A percentile compares a stretch with the other conserved stretches of the same genome.
Evolutionary conservation across 2,329 filamentous ascomycete genomes (phyloP).

Genomic region (Beauveria sp.): DNA sequence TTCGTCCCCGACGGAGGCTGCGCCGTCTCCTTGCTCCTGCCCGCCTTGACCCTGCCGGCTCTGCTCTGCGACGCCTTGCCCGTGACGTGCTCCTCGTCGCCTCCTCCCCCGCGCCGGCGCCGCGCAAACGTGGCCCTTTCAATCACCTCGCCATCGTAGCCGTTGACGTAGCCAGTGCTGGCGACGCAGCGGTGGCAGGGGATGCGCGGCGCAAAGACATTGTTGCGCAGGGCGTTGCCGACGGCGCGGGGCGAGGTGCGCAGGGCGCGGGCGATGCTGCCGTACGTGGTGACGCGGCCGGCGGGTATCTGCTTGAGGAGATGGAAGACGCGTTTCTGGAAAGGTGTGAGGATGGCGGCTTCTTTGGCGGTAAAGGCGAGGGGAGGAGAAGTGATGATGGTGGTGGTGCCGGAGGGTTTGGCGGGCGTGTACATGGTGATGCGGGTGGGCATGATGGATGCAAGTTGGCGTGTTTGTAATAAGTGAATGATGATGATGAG

Average conservation of each 20-base stretch:
- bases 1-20: constrained; percentile 10
- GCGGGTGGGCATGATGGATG: background rate
- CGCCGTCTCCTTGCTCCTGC: background rate
- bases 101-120: too few relatives aligned
- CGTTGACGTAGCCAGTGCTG: constrained; percentile 11
- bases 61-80: constrained; percentile 10
- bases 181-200: constrained; percentile 12
- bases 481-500: background rate
- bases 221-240: constrained; percentile 13
- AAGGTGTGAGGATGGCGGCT: constrained; percentile 5
- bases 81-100: background rate
- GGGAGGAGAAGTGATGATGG: background rate
- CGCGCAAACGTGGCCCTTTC: background rate
- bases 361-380: background rate
- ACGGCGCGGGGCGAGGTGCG: constrained; percentile 11
- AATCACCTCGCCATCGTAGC: constrained; percentile 11
- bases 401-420: constrained; percentile 1
- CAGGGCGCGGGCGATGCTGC: constrained; percentile 6
- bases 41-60: constrained; percentile 1
- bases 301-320: constrained; percentile 8
- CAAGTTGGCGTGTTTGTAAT: too few relatives aligned
- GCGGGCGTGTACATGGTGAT: constrained; percentile 10
- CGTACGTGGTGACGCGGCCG: constrained; percentile 12
- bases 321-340: constrained; percentile 6
- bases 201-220: constrained; percentile 9